Percentiles rank a stretch among this genome's conserved stretches.
phyloP scores from a whole-genome alignment of 306 rosid species.

The Sicyos baderoa region DNA sequence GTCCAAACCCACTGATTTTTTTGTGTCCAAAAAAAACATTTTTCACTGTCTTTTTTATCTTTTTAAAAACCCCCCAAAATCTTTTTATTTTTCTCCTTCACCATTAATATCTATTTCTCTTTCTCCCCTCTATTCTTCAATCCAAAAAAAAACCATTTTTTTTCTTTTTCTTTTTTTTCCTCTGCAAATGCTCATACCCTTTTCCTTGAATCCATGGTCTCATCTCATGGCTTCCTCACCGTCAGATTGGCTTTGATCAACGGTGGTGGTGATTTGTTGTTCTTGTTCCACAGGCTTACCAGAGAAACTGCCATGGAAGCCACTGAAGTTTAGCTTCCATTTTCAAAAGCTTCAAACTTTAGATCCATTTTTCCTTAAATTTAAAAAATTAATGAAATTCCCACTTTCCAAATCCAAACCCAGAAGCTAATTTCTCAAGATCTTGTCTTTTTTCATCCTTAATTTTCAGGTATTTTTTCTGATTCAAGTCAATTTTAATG shows the following conservation, averaged over 20 bases:
- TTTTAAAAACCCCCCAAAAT: neutral
- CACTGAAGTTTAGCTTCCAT: slow-evolving; percentile 27
- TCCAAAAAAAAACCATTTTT: neutral
- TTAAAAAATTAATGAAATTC: neutral
- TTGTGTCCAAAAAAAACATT: too few relatives aligned
- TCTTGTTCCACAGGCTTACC: neutral
- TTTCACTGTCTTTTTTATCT: slow-evolving; percentile 24
- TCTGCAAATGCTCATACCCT: slow-evolving; percentile 16
- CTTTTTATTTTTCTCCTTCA: neutral
- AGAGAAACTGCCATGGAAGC: slow-evolving; percentile 26
- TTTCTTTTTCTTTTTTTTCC: neutral
- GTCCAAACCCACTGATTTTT: neutral
- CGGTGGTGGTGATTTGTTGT: neutral
- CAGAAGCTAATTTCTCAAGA: slow-evolving; percentile 15
- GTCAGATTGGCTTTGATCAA: slow-evolving; percentile 22
- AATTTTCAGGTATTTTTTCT: neutral
- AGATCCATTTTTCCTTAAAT: neutral
- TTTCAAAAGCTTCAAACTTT: slow-evolving; percentile 12
- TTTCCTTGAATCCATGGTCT: slow-evolving; percentile 9
- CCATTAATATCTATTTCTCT: neutral
- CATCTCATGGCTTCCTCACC: slow-evolving; percentile 41
- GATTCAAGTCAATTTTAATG: too few relatives aligned
- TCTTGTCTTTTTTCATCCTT: slow-evolving; percentile 15
- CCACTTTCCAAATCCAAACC: slow-evolving; percentile 10
- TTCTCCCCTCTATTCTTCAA: neutral